Percentiles rank a stretch among this genome's conserved stretches.
Conservation (phyloP, 2,329 filamentous ascomycete species). For the Cladophialophora immunda region DNA sequence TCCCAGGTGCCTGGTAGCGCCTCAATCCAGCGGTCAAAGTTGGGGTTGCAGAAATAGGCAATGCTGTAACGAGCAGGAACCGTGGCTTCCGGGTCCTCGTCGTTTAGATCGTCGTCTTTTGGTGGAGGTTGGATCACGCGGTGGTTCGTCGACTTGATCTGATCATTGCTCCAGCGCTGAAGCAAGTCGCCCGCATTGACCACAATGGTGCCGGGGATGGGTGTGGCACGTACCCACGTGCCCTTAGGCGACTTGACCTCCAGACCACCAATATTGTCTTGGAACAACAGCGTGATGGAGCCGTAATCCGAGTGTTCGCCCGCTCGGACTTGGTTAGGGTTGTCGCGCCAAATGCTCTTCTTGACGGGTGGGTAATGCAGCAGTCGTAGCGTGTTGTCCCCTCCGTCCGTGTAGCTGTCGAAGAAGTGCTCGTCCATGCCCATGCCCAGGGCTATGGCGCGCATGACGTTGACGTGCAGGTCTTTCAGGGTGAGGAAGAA, state of each 20-base stretch:
- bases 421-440: slow-evolving; percentile 76
- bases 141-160: slow-evolving; percentile 88
- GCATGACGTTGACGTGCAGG: slow-evolving; percentile 81
- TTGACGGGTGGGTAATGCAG: slow-evolving; percentile 78
- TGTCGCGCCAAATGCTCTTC: slow-evolving; percentile 70
- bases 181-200: slow-evolving; percentile 90
- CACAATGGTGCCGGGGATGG: slow-evolving; percentile 82
- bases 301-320: slow-evolving; percentile 76
- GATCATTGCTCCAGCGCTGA: slow-evolving; percentile 88
- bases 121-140: slow-evolving; percentile 80
- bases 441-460: slow-evolving; percentile 84
- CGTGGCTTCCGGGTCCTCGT: slow-evolving; percentile 47
- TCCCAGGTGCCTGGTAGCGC: slow-evolving; percentile 80
- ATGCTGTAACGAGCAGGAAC: slow-evolving; percentile 83
- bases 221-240: slow-evolving; percentile 81
- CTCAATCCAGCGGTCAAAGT: slow-evolving; percentile 77
- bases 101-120: slow-evolving; percentile 58
- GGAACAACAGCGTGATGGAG: slow-evolving; percentile 62
- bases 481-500: slow-evolving; percentile 80
- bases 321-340: slow-evolving; percentile 75
- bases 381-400: slow-evolving; percentile 75
- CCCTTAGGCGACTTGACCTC: slow-evolving; percentile 76
- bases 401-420: slow-evolving; percentile 74
- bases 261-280: slow-evolving; percentile 65
- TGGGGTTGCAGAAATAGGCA: slow-evolving; percentile 92